Base-by-base conservation (phyloP, 495 filamentous ascomycete species). In the Extremus antarcticus region DNA sequence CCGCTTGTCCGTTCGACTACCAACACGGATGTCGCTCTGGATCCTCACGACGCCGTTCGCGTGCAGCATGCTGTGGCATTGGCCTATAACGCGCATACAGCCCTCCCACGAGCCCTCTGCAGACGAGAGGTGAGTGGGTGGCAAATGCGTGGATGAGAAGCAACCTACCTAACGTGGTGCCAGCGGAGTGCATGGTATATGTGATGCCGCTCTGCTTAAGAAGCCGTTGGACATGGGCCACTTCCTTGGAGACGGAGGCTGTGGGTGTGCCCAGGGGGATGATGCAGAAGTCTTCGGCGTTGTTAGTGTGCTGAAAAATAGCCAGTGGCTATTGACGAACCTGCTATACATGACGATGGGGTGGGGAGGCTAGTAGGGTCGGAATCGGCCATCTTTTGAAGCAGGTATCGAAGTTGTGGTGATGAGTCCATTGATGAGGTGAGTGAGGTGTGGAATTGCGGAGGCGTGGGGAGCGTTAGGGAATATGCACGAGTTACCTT, bases 31-130 rank as follows among this genome's bases (percentile, higher is more conserved):
- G 69, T 92, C 88, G 40, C 80, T 86, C 72, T 98, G 92, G 25
- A 96, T 84, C 22, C 92, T 70, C 51, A 88, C 75, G 48, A 89
- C 79, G 24, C 91, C 92, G 49, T 81, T 82, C 60, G 83, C 72
- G 65, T 97, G 92, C 25, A 98, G 77, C 43, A 92, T 70, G 3
- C 76, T 78, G 71, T 98, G 92, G 16, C 88, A 88, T 70, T 94
- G 88, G 4, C 92, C 92, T 67, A 98, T 90, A 16, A 94, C 77
- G 53, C 71, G 76, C 78, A 92, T 89, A 29, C 95, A 90, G 41
- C 85, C 78, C 58, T 94, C 88, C 91, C 91, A 97, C 23, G 83
- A 76, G 16, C 92, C 91, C 69, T 97, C 91, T 92, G 61, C 63
- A 22, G 11, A 17, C 0, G n/a, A n/a, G n/a, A n/a, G n/a, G n/a